Evolutionary conservation across 2,329 filamentous ascomycete genomes (phyloP).

Genomic region (Talaromyces piceae): DNA sequence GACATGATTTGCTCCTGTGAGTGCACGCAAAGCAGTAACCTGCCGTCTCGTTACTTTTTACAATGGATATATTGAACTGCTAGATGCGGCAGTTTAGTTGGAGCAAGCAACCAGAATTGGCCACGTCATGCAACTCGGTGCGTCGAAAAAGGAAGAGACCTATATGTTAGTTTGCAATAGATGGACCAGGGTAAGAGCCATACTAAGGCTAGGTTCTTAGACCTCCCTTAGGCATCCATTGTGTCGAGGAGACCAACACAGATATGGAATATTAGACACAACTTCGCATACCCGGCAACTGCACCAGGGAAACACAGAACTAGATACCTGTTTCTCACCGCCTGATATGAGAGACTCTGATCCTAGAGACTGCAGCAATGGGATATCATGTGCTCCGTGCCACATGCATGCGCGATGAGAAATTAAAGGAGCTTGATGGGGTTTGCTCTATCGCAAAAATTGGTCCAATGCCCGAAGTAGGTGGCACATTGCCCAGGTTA

Average conservation of each 20-base stretch:
- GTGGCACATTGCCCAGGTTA: neutral
- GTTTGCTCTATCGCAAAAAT: neutral
- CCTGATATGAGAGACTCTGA: constrained; percentile 3
- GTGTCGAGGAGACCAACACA: neutral
- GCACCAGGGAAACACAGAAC: neutral
- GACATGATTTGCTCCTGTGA: too few relatives aligned
- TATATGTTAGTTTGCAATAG: neutral
- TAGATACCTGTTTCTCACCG: neutral
- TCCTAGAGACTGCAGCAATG: constrained; percentile 3
- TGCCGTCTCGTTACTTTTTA: neutral
- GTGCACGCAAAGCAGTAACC: neutral
- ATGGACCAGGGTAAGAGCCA: neutral
- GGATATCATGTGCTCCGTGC: constrained; percentile 8
- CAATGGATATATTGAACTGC: neutral
- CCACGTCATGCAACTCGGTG: neutral
- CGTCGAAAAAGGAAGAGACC: neutral
- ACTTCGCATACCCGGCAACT: neutral
- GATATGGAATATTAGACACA: neutral
- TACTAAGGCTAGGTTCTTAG: neutral
- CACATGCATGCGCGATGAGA: constrained; percentile 1
- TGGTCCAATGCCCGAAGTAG: neutral
- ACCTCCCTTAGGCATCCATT: neutral
- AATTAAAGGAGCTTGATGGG: neutral
- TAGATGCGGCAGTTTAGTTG: neutral
- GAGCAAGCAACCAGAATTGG: neutral